Conservation (phyloP, 768 basidiomycete genomes). For the Tylopilus sp. region DNA sequence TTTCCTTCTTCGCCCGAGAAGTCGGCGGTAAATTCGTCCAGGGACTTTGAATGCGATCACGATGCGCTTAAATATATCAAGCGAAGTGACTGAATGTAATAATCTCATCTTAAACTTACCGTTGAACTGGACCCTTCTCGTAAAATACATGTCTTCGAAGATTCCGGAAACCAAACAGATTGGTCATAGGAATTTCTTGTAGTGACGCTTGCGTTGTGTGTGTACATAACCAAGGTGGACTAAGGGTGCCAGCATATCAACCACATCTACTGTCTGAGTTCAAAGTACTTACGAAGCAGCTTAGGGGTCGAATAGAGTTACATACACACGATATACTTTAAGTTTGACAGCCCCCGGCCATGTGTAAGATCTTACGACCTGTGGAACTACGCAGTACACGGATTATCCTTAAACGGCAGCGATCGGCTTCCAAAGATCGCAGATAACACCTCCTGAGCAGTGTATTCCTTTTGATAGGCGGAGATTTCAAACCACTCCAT, state of each 20-base stretch:
- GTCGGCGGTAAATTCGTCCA: constrained; percentile 3
- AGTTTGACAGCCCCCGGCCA: constrained; percentile 14
- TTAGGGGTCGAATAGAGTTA: constrained; percentile 16
- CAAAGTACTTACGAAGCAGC: constrained; percentile 4
- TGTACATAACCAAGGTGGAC: too few species aligned
- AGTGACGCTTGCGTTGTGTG: background rate
- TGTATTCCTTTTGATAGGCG: constrained; percentile 2
- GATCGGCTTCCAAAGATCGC: constrained; percentile 7
- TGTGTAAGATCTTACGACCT: background rate
- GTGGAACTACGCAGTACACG: background rate
- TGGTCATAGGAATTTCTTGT: background rate
- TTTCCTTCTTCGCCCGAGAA: background rate
- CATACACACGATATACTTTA: constrained; percentile 20
- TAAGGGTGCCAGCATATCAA: constrained; percentile 13
- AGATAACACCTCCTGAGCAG: background rate
- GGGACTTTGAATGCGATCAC: background rate
- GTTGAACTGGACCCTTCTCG: constrained; percentile 6
- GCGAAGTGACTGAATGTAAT: constrained; percentile 3
- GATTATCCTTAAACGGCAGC: constrained; percentile 1
- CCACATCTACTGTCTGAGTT: constrained; percentile 14
- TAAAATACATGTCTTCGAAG: constrained; percentile 1
- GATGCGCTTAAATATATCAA: background rate
- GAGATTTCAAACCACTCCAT: constrained; percentile 9
- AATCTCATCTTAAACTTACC: constrained; percentile 4
- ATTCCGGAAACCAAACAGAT: background rate